Evolutionary conservation across 495 filamentous ascomycete genomes (phyloP).

Genomic region (Durotheca rogersii): DNA sequence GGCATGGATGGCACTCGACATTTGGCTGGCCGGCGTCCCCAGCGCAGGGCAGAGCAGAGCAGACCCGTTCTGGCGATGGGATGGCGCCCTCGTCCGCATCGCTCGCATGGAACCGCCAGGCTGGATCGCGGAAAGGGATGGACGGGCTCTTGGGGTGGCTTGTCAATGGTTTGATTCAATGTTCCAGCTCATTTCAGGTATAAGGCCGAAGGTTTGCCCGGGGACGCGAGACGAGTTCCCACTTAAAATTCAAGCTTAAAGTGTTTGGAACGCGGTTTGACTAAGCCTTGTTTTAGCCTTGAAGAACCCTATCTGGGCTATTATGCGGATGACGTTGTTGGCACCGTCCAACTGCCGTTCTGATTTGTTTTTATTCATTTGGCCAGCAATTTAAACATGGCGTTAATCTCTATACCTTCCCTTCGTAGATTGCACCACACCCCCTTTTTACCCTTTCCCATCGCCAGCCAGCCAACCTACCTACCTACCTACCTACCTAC

Average conservation of each 20-base stretch:
- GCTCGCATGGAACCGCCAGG: slow-evolving; percentile 20
- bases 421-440: neutral
- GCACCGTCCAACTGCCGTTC: slow-evolving; percentile 24
- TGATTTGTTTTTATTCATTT: slow-evolving; percentile 23
- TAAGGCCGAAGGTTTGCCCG: slow-evolving; percentile 38
- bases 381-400: slow-evolving; percentile 26
- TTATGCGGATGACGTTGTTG: slow-evolving; percentile 23
- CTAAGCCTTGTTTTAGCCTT: slow-evolving; percentile 32
- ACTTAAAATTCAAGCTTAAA: slow-evolving; percentile 34
- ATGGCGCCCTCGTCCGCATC: slow-evolving; percentile 28
- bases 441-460: neutral
- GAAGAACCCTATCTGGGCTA: slow-evolving; percentile 24
- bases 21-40: too few species aligned
- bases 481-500: too few species aligned
- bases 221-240: slow-evolving; percentile 20
- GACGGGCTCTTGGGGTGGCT: slow-evolving; percentile 30
- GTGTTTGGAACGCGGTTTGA: slow-evolving; percentile 28
- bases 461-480: too few species aligned
- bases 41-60: too few species aligned
- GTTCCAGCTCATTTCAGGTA: slow-evolving; percentile 27
- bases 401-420: neutral
- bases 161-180: slow-evolving; percentile 29
- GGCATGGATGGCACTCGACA: too few species aligned
- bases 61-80: too few species aligned
- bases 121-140: slow-evolving; percentile 15